Percentiles rank a stretch among this genome's conserved stretches.
Evolutionary conservation across 2,329 filamentous ascomycete genomes (phyloP).

Genomic region (Pestalotiopsis sp.): DNA sequence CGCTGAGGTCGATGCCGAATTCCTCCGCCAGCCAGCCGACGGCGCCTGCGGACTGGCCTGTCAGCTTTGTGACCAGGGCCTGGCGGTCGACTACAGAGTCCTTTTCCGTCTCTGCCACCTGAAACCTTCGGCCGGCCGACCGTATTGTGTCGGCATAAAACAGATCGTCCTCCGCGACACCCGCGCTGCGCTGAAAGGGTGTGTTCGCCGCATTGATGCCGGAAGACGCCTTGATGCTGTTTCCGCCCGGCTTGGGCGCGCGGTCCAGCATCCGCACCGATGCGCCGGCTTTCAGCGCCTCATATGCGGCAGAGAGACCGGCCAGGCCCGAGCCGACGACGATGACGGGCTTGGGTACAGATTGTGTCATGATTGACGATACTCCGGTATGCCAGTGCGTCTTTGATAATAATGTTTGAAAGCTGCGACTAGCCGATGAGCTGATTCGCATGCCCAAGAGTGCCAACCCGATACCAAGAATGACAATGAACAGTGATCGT

Average conservation of each 20-base stretch:
- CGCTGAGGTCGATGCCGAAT: conserved; percentile 58
- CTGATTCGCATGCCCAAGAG: conserved; percentile 5
- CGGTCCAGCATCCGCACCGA: conserved; percentile 62
- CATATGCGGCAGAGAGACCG: conserved; percentile 60
- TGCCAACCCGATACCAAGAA: not conserved
- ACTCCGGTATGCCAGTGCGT: not conserved
- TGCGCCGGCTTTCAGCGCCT: conserved; percentile 53
- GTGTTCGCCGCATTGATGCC: conserved; percentile 67
- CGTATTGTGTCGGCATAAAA: conserved; percentile 59
- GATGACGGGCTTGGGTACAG: conserved; percentile 41
- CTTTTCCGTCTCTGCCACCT: conserved; percentile 23
- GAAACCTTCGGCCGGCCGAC: conserved; percentile 53
- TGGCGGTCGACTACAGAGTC: conserved; percentile 35
- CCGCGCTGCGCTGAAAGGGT: conserved; percentile 48
- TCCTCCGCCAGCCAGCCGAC: conserved; percentile 60
- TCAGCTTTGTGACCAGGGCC: conserved; percentile 50
- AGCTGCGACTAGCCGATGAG: not conserved
- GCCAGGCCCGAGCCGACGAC: conserved; percentile 68
- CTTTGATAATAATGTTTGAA: not conserved
- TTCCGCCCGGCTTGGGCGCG: conserved; percentile 60
- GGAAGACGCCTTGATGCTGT: conserved; percentile 68
- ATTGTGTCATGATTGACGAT: conserved; percentile 5
- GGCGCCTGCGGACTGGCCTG: conserved; percentile 46
- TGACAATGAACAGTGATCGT: not conserved
- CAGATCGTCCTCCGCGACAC: conserved; percentile 35